Evolutionary conservation across 2,329 filamentous ascomycete genomes (phyloP), one percentile per base, ranked within the genome.

Genomic region (Penicillium sp.): DNA sequence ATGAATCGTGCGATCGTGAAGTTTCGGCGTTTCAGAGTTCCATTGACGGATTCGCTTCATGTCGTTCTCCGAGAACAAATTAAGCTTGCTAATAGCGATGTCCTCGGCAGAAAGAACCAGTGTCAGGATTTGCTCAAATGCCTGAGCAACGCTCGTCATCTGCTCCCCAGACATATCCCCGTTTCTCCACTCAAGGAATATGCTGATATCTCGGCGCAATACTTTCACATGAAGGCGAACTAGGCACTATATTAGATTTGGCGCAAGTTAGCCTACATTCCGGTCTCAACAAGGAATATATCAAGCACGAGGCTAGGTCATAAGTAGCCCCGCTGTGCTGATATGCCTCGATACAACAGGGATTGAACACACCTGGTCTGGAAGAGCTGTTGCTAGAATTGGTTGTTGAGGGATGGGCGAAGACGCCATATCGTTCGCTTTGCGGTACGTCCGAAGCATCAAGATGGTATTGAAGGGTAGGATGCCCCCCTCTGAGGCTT

Each of bases 21-120:
- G 62, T 33, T 67, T 58, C 2, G 70, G 69, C 1, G 65, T 61
- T 28, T 73, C 71, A 53, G 73, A 73, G 43, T 77, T 79, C 66
- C 79, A 80, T 4, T 73, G 71, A 6, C 76, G 59, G 37, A 82
- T 74, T 47, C 80, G 77, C 4, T 75, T 69, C 51, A 76, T 75
- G 54, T 83, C 80, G 7, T 74, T 68, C 41, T 79, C 74, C 9
- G 73, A 80, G 55, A 82, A 80, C 3, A 80, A 67, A 59, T 80
- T 75, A 26, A 77, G 63, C 18, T 76, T 66, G 5, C 67, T 72
- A 43, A 80, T 65, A 4, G 66, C 62, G 12, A 65, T 67, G 8
- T 70, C 66, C 0, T 74, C 72, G 3, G 64, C 60, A 2, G 69
- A 64, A 9, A 81, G 52, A 2, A 80, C 71, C 13, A 71, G 64